phyloP scores from a whole-genome alignment of 129 eudicot species.

The Dittrichia graveolens region DNA sequence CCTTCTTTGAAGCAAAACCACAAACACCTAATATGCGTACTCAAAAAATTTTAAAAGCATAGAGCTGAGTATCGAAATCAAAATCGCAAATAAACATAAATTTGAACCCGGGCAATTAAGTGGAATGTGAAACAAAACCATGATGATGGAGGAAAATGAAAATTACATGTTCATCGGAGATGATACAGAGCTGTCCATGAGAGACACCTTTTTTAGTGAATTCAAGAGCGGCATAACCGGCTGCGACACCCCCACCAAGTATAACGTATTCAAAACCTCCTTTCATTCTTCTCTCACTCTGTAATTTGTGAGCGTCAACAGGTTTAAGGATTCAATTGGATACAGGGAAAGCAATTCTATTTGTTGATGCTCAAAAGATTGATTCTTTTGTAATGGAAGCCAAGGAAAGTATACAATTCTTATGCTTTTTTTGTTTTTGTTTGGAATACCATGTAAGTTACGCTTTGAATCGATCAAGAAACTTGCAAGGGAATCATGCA shows the following conservation, averaged over 20 bases:
- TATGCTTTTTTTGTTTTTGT: constrained; percentile 13
- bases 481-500: not conserved
- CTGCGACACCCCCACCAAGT: constrained; percentile 92
- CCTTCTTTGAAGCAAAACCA: not conserved
- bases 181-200: constrained; percentile 80
- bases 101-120: not conserved
- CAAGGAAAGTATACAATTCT: constrained; percentile 34
- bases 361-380: not conserved
- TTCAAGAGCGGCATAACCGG: constrained; percentile 94
- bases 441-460: constrained; percentile 11
- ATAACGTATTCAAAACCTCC: constrained; percentile 78
- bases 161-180: constrained; percentile 77
- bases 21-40: constrained; percentile 24
- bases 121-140: not conserved
- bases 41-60: not conserved
- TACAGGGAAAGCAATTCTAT: constrained; percentile 1
- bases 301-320: not conserved
- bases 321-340: not conserved
- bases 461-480: constrained; percentile 14
- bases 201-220: constrained; percentile 45
- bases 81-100: not conserved
- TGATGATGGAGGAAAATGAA: constrained; percentile 3
- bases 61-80: not conserved
- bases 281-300: constrained; percentile 42
- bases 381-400: constrained; percentile 2